Evolutionary conservation across 139 green algal species (phyloP), one percentile per base, ranked within the genome.

Genomic region (Coelastrella sp.): DNA sequence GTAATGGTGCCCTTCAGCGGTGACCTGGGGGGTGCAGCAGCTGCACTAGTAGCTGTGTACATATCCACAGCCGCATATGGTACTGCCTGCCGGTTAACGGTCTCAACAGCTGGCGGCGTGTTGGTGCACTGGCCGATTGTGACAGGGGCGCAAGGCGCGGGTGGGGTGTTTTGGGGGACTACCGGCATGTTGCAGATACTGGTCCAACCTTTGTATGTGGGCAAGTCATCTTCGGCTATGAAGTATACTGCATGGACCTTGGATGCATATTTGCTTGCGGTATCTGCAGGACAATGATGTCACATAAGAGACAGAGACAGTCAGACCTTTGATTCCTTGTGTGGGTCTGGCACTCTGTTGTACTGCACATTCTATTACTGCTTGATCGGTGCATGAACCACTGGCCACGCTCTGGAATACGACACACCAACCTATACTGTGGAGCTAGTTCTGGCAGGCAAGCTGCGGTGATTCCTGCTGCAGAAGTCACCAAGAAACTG

Each of bases 171-270:
- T 20, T 32, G 20, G n/a, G 19, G 56, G 0, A 65, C 16, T 0
- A 78, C 19, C 66, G 83, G 88, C 56, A 16, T 80, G n/a, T 5
- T 76, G 88, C 92, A 94, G 71, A 22, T 77, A 6, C 89, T 84
- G 71, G 16, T 78, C 92, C 92, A 94, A 80, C 75, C 88, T n/a
- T 90, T 88, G 90, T 94, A 94, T 16, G 88, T 94, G 14, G 92
- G 92, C 80, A 92, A 65, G 71, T 92, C 77, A 68, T 94, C 92
- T 14, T 92, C 83, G 5, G 92, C 92, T 58, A 92, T 64, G 20
- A 94, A 56, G 85, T 92, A 94, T 4, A 94, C 47, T 3, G 85
- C 19, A 60, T 92, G 92, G 19, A 83, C 11, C 59, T 19, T 16
- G 88, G 56, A 23, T 82, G 71, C 19, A 5, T 32, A 76, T 23